phyloP scores from a whole-genome alignment of 768 basidiomycete species.

The Lactarius psammicola region DNA sequence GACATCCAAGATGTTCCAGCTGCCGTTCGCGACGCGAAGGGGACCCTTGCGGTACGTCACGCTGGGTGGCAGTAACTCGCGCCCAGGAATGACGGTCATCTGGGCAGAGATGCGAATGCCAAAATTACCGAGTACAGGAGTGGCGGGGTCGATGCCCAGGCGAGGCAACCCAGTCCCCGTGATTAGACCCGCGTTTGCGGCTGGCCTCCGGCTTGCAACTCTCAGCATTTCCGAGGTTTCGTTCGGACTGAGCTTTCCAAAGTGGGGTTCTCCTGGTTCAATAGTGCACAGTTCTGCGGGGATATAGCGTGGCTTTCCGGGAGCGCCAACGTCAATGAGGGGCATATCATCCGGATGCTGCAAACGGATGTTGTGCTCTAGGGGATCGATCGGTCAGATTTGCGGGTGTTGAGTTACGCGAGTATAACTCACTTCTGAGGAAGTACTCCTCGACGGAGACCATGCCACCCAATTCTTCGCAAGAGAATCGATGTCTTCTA shows the following conservation, averaged over 20 bases:
- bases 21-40: constrained; percentile 51
- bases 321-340: constrained; percentile 38
- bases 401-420: not conserved
- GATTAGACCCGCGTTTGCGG: constrained; percentile 57
- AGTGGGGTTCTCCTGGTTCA: constrained; percentile 54
- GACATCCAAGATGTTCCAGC: constrained; percentile 76
- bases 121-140: constrained; percentile 48
- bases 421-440: constrained; percentile 48
- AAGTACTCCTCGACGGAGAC: constrained; percentile 68
- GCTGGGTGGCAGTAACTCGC: constrained; percentile 59
- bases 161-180: constrained; percentile 53
- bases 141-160: constrained; percentile 49
- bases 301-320: constrained; percentile 40
- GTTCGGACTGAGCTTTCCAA: constrained; percentile 55
- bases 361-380: constrained; percentile 61
- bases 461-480: constrained; percentile 53
- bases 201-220: constrained; percentile 62
- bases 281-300: constrained; percentile 76
- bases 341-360: constrained; percentile 40
- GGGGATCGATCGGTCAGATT: not conserved
- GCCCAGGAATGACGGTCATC: constrained; percentile 64
- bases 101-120: constrained; percentile 51
- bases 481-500: constrained; percentile 50
- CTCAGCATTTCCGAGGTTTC: constrained; percentile 72
- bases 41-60: constrained; percentile 52